A percentile compares a stretch with the other conserved stretches of the same genome.
These are phyloP conservation scores for Candida silvatica DNA, from an alignment of 805 yeast species.

Conservation along the genomic window DNA sequence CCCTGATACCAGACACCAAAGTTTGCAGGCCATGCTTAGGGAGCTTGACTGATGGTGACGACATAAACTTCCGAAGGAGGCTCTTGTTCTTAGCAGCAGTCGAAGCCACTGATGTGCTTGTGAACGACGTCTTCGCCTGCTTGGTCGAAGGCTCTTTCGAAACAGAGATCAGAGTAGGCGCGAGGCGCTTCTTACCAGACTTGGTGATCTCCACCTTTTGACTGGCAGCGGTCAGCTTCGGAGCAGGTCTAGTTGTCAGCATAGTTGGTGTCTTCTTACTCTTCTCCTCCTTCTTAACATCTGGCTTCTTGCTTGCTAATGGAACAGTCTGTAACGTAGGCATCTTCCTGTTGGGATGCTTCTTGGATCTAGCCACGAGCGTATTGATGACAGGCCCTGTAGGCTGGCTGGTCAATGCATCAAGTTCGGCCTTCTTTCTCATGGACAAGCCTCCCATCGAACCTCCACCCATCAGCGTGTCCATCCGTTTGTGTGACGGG, in stretches of 20 bases:
- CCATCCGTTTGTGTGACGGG: conserved; percentile 26
- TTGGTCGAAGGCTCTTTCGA: conserved; percentile 9
- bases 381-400: conserved; percentile 13
- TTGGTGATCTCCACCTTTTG: conserved; percentile 58
- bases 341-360: conserved; percentile 21
- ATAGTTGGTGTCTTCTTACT: too few relatives aligned
- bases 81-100: conserved; percentile 12
- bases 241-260: background rate
- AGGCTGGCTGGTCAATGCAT: background rate
- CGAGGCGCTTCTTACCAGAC: conserved; percentile 68
- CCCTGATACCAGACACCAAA: conserved; percentile 49
- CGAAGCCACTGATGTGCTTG: conserved; percentile 1
- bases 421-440: conserved; percentile 1
- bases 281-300: too few relatives aligned
- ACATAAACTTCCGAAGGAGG: conserved; percentile 22
- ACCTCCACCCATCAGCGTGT: conserved; percentile 29
- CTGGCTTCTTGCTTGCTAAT: conserved; percentile 1
- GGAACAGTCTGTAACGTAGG: conserved; percentile 8
- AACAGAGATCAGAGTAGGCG: conserved; percentile 56
- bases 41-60: conserved; percentile 38
- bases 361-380: conserved; percentile 22
- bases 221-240: conserved; percentile 12
- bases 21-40: conserved; percentile 63
- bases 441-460: background rate
- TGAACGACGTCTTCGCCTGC: background rate